phyloP scores from a whole-genome alignment of 768 basidiomycete species.

The Lactarius hatsudake region DNA sequence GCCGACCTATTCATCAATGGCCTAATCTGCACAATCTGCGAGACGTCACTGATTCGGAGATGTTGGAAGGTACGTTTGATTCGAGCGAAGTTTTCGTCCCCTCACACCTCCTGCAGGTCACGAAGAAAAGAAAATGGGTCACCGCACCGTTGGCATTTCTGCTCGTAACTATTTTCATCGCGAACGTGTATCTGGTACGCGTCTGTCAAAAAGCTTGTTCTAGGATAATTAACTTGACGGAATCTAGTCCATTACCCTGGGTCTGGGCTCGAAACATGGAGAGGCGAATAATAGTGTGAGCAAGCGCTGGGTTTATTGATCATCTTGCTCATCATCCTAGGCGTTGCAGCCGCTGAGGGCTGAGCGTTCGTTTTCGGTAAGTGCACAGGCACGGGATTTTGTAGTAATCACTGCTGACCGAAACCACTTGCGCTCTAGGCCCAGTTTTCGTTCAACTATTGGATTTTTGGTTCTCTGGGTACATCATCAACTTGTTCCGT shows the following conservation, averaged over 20 bases:
- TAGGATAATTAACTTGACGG: not conserved
- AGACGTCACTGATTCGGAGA: constrained; percentile 47
- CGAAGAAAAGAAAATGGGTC: constrained; percentile 39
- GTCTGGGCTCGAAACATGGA: constrained; percentile 11
- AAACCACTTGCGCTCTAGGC: constrained; percentile 32
- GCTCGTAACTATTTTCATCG: constrained; percentile 36
- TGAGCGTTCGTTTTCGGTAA: constrained; percentile 23
- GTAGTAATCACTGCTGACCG: not conserved
- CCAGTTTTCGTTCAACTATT: constrained; percentile 44
- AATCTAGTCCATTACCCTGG: constrained; percentile 19
- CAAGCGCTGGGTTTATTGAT: not conserved
- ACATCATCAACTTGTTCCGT: constrained; percentile 10
- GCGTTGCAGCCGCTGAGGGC: constrained; percentile 19
- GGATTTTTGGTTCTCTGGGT: constrained; percentile 47
- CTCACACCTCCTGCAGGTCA: constrained; percentile 36
- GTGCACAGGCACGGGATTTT: not conserved
- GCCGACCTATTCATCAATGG: constrained; percentile 49
- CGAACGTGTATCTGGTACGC: constrained; percentile 42
- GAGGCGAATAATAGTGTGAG: constrained; percentile 25
- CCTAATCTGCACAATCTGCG: constrained; percentile 45
- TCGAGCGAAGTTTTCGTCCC: not conserved
- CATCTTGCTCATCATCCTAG: not conserved
- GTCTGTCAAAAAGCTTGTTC: not conserved
- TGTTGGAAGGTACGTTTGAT: constrained; percentile 47
- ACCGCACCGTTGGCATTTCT: constrained; percentile 37